Base-by-base conservation (phyloP, 1,284 basidiomycete genomes). In the Naganishia cerealis region DNA sequence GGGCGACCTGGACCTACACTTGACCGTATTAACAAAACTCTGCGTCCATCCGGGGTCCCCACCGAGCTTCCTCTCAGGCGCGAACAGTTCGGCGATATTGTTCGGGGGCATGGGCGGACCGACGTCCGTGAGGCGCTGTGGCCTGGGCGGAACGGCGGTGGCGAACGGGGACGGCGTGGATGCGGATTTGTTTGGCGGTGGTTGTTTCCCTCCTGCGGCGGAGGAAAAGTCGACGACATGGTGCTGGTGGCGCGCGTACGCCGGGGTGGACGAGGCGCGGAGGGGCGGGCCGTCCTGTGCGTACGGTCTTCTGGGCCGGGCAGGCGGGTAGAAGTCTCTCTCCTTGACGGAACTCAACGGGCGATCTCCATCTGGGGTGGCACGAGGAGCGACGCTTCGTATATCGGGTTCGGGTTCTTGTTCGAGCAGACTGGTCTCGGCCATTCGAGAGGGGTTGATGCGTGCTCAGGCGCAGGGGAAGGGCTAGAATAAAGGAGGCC, bases 331-430 rank as follows among this genome's bases (percentile, higher is more conserved):
- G 18, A 63, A 63, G n/a, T 63, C 61, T 53, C 54, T 67, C 50
- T 50, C 66, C 56, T 59, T 67, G 33, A 55, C 21, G 24, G 46
- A 24, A 46, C 33, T 26, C 26, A 46, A 48, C 24, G 46, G 38
- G 36, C 46, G 46, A 50, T 62, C 66, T 52, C 50, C 50, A 52
- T 43, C 29, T 56, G 52, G 38, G 36, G 58, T 62, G 40, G 36
- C 54, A 54, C 50, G 50, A 55, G 48, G 52, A 9, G 52, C 50
- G 46, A 54, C 55, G 55, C 57, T 59, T 67, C 66, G 66, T 67
- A 67, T 67, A 67, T 67, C 66, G 52, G 66, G 66, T 67, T 67
- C 66, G 21, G 66, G 66, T 62, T 67, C 66, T 67, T 67, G 58
- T 36, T 67, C 52, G n/a, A 52, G 56, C 26, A 62, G 40, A 58